Evolutionary conservation across 2,329 filamentous ascomycete species (phyloP).

Genomic region (Fusarium avenaceum): DNA sequence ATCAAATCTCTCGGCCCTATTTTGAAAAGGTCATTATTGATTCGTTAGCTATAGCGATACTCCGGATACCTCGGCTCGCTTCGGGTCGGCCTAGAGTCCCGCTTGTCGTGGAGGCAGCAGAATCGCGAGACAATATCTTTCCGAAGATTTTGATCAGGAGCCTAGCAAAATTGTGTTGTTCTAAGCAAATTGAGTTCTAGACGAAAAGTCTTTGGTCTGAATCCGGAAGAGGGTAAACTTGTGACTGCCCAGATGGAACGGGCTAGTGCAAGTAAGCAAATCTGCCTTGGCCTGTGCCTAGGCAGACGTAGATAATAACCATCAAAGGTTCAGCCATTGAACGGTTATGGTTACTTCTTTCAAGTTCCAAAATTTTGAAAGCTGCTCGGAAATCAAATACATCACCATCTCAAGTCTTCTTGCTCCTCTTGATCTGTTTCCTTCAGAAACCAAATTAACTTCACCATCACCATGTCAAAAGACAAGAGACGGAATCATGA

Average conservation of each 20-base stretch:
- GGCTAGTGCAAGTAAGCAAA: neutral
- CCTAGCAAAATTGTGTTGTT: too few relatives aligned
- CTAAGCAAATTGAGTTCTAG: too few relatives aligned
- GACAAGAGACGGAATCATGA: neutral
- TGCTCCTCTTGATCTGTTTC: too few relatives aligned
- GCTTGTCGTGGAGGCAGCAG: neutral
- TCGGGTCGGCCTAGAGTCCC: constrained; percentile 15
- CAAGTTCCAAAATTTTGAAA: neutral
- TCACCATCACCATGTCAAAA: neutral
- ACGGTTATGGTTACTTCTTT: too few relatives aligned
- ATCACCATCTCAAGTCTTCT: neutral
- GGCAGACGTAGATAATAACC: neutral
- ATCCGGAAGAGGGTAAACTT: too few relatives aligned
- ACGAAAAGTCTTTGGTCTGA: too few relatives aligned
- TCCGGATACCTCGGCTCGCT: neutral
- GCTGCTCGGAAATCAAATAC: neutral
- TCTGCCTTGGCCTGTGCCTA: constrained; percentile 28
- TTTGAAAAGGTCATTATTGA: neutral
- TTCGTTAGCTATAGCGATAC: neutral
- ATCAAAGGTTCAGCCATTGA: fast-evolving
- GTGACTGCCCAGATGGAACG: too few relatives aligned
- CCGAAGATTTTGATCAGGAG: neutral
- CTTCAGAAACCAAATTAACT: neutral
- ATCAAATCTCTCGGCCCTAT: neutral
- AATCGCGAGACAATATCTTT: too few relatives aligned